A percentile compares a stretch with the other conserved stretches of the same genome.
Conservation (phyloP, 345 rosid genomes). For the Eucalyptus paniculata region DNA sequence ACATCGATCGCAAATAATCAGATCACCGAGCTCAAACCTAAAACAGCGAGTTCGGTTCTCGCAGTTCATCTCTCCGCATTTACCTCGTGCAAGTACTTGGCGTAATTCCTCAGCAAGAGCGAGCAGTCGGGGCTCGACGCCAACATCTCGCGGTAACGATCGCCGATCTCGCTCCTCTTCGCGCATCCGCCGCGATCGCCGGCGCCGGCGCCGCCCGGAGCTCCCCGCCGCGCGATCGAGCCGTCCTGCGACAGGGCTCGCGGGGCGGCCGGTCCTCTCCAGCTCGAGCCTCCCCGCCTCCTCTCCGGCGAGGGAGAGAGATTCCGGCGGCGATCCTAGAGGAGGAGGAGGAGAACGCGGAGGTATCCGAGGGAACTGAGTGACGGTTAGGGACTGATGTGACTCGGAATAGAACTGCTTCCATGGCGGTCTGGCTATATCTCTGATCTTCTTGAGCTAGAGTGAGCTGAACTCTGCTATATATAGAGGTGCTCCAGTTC, state of each 20-base stretch:
- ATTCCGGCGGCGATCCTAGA: neutral
- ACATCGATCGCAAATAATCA: neutral
- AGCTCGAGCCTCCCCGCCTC: neutral
- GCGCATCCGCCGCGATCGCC: neutral
- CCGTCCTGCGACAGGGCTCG: neutral
- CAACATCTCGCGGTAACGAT: conserved; percentile 40
- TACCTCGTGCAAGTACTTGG: conserved; percentile 61
- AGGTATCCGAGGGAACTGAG: neutral
- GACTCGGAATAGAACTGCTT: neutral
- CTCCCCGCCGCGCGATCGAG: neutral
- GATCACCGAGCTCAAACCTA: neutral
- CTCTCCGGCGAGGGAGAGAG: neutral
- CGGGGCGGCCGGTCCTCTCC: neutral
- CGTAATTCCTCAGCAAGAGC: conserved; percentile 64
- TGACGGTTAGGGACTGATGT: neutral
- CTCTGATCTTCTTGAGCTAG: no score
- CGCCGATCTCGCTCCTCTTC: neutral
- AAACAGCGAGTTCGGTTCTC: neutral
- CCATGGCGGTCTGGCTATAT: neutral
- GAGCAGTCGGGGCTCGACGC: conserved; percentile 49
- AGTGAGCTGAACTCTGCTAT: neutral
- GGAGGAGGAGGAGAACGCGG: neutral
- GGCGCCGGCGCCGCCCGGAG: neutral
- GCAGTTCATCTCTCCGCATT: neutral
- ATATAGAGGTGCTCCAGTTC: neutral